Conservation (phyloP, 805 yeast species). For the Ogataea pini region DNA sequence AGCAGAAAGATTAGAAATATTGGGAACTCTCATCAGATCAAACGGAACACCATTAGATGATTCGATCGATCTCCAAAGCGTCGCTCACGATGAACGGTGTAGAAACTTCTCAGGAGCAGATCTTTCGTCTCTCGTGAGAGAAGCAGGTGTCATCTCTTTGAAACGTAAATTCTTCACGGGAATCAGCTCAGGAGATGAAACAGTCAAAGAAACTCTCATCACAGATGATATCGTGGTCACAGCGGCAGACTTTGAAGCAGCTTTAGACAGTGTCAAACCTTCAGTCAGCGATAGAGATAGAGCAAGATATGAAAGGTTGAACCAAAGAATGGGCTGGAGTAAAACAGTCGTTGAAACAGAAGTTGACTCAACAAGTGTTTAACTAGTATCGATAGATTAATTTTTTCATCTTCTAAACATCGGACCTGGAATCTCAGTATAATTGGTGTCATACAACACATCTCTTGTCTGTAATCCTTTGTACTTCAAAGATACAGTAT, state of each 20-base stretch:
- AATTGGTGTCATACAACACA: constrained; percentile 51
- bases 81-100: constrained; percentile 79
- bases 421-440: constrained; percentile 49
- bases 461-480: constrained; percentile 46
- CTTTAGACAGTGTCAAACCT: constrained; percentile 77
- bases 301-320: constrained; percentile 69
- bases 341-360: constrained; percentile 26
- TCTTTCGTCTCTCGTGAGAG: constrained; percentile 85
- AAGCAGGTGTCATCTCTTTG: constrained; percentile 88
- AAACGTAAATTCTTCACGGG: constrained; percentile 66
- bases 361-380: background rate
- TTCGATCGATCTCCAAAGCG: constrained; percentile 56
- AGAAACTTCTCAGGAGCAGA: constrained; percentile 96
- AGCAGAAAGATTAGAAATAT: constrained; percentile 77
- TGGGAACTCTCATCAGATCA: constrained; percentile 69
- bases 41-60: constrained; percentile 74
- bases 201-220: constrained; percentile 24
- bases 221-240: constrained; percentile 51
- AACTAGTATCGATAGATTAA: too few species aligned
- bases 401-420: constrained; percentile 9
- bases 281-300: constrained; percentile 89
- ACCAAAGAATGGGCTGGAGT: constrained; percentile 76
- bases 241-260: constrained; percentile 63
- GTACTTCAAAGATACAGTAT: constrained; percentile 34
- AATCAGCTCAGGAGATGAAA: constrained; percentile 49